These are phyloP conservation scores for Mrakia hoshinonis DNA, from an alignment of 768 basidiomycete genomes.

Conservation along the genomic window DNA sequence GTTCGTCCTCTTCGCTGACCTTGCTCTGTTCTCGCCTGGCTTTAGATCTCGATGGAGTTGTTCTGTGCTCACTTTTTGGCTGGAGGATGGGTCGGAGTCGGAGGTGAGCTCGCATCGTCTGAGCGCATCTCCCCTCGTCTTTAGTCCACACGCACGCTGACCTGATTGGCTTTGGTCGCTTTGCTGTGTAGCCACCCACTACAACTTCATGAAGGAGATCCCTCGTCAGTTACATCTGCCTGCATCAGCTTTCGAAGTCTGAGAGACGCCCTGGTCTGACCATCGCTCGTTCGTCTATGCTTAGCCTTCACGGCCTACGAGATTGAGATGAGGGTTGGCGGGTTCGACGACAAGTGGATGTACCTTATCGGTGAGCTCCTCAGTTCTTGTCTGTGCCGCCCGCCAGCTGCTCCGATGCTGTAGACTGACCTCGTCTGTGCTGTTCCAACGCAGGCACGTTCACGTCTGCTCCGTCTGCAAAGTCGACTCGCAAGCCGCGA, in stretches of 20 bases:
- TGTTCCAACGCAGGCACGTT: too few relatives aligned
- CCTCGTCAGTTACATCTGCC: not conserved
- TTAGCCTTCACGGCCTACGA: not conserved
- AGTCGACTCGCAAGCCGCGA: too few relatives aligned
- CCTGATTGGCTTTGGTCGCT: too few relatives aligned
- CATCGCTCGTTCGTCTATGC: not conserved
- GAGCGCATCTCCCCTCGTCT: not conserved
- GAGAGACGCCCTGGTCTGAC: too few relatives aligned
- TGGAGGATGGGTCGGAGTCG: conserved; percentile 7
- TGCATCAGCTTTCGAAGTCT: not conserved
- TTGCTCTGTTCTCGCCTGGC: not conserved
- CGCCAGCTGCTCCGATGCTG: too few relatives aligned
- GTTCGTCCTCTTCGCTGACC: not conserved
- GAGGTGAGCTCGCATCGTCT: not conserved
- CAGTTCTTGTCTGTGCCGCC: not conserved
- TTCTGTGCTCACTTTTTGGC: conserved; percentile 4
- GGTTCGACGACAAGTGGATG: conserved; percentile 8
- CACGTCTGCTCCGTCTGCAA: too few relatives aligned
- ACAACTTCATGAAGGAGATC: conserved; percentile 6
- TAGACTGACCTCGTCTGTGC: too few relatives aligned
- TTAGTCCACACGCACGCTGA: not conserved
- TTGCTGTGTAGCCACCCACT: not conserved
- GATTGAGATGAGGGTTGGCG: conserved; percentile 9
- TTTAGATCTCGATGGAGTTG: conserved; percentile 10
- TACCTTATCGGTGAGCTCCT: not conserved